Conservation (phyloP, 805 yeast species). For the Spathaspora boniae region DNA sequence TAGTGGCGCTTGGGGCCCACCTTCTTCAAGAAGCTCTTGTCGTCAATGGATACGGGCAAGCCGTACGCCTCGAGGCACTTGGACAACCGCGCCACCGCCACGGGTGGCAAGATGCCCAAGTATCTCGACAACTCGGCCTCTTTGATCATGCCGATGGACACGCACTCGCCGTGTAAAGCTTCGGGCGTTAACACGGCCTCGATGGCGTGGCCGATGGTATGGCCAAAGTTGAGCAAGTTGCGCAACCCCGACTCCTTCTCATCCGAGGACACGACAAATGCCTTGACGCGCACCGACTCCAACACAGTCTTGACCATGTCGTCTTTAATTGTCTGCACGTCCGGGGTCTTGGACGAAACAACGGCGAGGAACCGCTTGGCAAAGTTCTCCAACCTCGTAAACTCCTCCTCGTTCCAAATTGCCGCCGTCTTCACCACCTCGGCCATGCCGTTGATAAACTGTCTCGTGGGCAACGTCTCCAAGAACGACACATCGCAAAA, state of each 20-base stretch:
- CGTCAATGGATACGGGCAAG: slow-evolving; percentile 76
- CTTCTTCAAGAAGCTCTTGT: slow-evolving; percentile 59
- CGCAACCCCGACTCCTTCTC: slow-evolving; percentile 95
- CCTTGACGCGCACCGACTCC: slow-evolving; percentile 87
- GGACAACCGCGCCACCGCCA: slow-evolving; percentile 86
- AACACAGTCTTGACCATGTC: slow-evolving; percentile 75
- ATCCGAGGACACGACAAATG: slow-evolving; percentile 88
- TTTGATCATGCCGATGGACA: slow-evolving; percentile 90
- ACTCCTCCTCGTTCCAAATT: slow-evolving; percentile 91
- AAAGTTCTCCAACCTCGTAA: slow-evolving; percentile 75
- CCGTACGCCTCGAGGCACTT: slow-evolving; percentile 84
- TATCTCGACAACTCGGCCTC: slow-evolving; percentile 96
- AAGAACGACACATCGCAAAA: slow-evolving; percentile 86
- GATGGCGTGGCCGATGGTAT: slow-evolving; percentile 95
- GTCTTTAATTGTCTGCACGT: slow-evolving; percentile 65
- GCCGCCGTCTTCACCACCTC: slow-evolving; percentile 98
- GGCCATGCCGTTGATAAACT: slow-evolving; percentile 96
- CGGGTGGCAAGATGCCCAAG: slow-evolving; percentile 83
- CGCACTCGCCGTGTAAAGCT: slow-evolving; percentile 97
- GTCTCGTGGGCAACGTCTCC: slow-evolving; percentile 86
- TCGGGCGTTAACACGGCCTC: slow-evolving; percentile 98
- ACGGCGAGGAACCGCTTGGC: slow-evolving; percentile 68
- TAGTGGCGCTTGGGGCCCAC: slow-evolving; percentile 59
- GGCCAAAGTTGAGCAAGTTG: slow-evolving; percentile 92
- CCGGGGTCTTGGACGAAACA: slow-evolving; percentile 41